phyloP scores from a whole-genome alignment of 2,329 filamentous ascomycete species.

The Colletotrichum nymphaeae region DNA sequence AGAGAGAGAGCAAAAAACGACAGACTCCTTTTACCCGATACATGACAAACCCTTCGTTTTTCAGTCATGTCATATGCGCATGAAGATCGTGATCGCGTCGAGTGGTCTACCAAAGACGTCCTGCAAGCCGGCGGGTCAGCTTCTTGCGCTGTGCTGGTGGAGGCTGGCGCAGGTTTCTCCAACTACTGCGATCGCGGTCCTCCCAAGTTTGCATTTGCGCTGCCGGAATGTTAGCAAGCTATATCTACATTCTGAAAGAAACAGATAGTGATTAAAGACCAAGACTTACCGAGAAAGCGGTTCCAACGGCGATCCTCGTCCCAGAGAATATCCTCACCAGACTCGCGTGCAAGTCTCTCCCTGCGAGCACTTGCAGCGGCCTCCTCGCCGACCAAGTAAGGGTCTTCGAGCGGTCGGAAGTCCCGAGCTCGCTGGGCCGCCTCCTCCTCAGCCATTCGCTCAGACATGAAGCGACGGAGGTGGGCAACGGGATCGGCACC shows the following conservation, averaged over 20 bases:
- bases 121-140: slow-evolving; percentile 54
- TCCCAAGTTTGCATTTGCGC: slow-evolving; percentile 64
- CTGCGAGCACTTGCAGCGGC: slow-evolving; percentile 68
- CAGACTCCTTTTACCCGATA: slow-evolving; percentile 32
- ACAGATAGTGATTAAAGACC: neutral
- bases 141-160: slow-evolving; percentile 50
- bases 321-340: slow-evolving; percentile 64
- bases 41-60: slow-evolving; percentile 19
- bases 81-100: neutral
- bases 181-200: slow-evolving; percentile 61
- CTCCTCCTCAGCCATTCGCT: slow-evolving; percentile 51
- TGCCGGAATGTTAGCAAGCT: slow-evolving; percentile 40
- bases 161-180: slow-evolving; percentile 55
- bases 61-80: slow-evolving; percentile 21
- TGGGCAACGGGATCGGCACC: slow-evolving; percentile 44
- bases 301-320: slow-evolving; percentile 71
- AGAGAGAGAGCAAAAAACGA: neutral
- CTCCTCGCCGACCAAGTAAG: slow-evolving; percentile 74
- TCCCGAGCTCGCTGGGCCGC: slow-evolving; percentile 35
- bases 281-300: slow-evolving; percentile 65
- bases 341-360: slow-evolving; percentile 69
- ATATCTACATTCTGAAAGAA: neutral
- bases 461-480: slow-evolving; percentile 46
- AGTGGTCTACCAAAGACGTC: slow-evolving; percentile 38
- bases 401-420: slow-evolving; percentile 70